phyloP scores from a whole-genome alignment of 805 yeast genomes.

The Suhomyces faveliae region DNA sequence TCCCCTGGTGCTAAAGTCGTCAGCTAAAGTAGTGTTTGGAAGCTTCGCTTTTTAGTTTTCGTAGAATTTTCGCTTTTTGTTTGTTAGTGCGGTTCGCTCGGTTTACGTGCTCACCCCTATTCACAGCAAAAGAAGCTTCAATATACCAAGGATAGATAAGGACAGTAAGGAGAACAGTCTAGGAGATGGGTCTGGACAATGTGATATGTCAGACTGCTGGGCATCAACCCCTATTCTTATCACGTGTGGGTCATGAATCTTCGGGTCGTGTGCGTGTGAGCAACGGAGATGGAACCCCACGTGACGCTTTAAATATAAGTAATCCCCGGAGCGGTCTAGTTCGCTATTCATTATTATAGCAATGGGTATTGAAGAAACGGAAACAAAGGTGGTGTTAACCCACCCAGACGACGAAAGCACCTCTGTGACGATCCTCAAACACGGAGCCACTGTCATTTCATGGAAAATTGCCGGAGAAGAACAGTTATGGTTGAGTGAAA shows the following conservation, averaged over 20 bases:
- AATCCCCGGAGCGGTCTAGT: no score
- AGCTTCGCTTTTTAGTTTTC: neutral
- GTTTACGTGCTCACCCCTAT: neutral
- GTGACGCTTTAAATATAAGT: no score
- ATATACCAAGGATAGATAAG: no score
- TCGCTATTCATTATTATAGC: neutral
- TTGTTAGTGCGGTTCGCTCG: neutral
- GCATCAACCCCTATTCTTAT: no score
- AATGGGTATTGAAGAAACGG: slow-evolving; percentile 70
- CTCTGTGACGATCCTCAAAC: slow-evolving; percentile 66
- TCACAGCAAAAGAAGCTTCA: neutral
- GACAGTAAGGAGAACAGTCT: no score
- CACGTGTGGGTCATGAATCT: no score
- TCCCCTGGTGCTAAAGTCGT: no score
- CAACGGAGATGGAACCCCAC: neutral
- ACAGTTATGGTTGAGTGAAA: slow-evolving; percentile 77
- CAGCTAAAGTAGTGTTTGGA: no score
- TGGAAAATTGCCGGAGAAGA: slow-evolving; percentile 73
- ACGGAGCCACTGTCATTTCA: slow-evolving; percentile 85
- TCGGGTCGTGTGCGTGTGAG: neutral
- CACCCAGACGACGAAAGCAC: slow-evolving; percentile 54
- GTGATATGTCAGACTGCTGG: no score
- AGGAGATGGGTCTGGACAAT: no score
- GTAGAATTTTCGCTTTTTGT: neutral
- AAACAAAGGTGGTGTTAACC: slow-evolving; percentile 57